Percentiles rank a stretch among this genome's conserved stretches.
Conservation (phyloP, 2,329 filamentous ascomycete species). For the Trichoderma citrinoviride region DNA sequence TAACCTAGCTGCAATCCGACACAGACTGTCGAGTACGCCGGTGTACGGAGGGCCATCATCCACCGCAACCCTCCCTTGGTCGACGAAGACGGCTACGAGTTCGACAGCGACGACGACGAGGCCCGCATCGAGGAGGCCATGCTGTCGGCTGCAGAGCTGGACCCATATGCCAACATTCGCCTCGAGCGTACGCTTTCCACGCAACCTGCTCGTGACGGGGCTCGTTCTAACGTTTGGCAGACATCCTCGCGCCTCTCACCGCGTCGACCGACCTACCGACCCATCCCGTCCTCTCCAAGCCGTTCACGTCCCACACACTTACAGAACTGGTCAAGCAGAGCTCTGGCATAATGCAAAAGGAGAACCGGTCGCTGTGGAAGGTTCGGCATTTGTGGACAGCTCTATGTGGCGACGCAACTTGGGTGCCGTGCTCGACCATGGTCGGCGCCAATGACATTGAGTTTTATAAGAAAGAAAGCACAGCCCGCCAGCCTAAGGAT, state of each 20-base stretch:
- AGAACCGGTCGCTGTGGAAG: slow-evolving; percentile 69
- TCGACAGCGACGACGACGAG: slow-evolving; percentile 71
- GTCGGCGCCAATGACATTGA: slow-evolving; percentile 55
- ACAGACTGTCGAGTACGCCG: slow-evolving; percentile 70
- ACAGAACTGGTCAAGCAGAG: slow-evolving; percentile 68
- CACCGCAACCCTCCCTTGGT: slow-evolving; percentile 69
- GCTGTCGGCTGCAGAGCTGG: slow-evolving; percentile 62
- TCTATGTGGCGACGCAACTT: slow-evolving; percentile 71
- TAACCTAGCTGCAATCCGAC: slow-evolving; percentile 25
- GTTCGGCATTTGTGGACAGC: slow-evolving; percentile 71
- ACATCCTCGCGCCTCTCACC: slow-evolving; percentile 71
- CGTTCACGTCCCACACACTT: slow-evolving; percentile 72
- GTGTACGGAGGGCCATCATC: slow-evolving; percentile 70
- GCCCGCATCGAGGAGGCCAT: slow-evolving; percentile 60
- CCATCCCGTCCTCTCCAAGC: slow-evolving; percentile 71
- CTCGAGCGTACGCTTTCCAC: slow-evolving; percentile 60
- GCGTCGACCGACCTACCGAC: slow-evolving; percentile 70
- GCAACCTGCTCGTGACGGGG: neutral
- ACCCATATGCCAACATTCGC: slow-evolving; percentile 70
- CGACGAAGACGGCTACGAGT: slow-evolving; percentile 75
- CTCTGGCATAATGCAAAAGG: slow-evolving; percentile 69
- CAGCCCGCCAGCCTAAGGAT: slow-evolving; percentile 39
- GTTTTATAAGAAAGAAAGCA: slow-evolving; percentile 51
- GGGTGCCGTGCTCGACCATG: slow-evolving; percentile 60
- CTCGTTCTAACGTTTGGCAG: slow-evolving; percentile 45